phyloP scores from a whole-genome alignment of 1,284 basidiomycete species.

The Cerrena zonata region DNA sequence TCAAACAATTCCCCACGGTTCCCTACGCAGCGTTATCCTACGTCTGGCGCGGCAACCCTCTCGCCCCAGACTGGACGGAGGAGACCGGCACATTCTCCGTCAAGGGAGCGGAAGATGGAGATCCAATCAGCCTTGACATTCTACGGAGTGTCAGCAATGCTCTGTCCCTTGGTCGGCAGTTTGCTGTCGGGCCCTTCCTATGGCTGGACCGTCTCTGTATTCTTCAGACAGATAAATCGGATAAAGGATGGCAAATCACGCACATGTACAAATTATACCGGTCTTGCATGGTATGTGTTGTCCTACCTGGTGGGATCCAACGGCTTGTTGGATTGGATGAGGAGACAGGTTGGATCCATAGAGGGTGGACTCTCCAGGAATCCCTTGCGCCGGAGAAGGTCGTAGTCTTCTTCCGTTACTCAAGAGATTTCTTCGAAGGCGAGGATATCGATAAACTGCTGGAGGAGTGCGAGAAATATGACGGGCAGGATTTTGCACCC shows the following conservation, averaged over 20 bases:
- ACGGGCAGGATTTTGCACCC: too few species aligned
- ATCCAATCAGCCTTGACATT: constrained; percentile 17
- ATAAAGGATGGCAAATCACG: constrained; percentile 12
- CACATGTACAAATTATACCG: constrained; percentile 8
- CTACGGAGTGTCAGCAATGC: constrained; percentile 7
- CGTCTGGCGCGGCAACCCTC: constrained; percentile 7
- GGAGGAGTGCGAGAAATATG: too few species aligned
- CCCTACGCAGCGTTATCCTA: constrained; percentile 7
- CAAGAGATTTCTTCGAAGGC: too few species aligned
- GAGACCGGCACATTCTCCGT: constrained; percentile 10
- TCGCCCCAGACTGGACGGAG: background rate
- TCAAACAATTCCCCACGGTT: constrained; percentile 2
- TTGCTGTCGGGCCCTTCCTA: constrained; percentile 10
- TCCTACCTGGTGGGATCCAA: constrained; percentile 13
- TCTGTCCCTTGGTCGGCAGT: constrained; percentile 4
- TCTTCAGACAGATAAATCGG: constrained; percentile 3
- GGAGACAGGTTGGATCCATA: constrained; percentile 17
- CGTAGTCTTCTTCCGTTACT: constrained; percentile 1
- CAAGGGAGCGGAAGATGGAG: constrained; percentile 15
- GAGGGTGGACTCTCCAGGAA: constrained; percentile 17
- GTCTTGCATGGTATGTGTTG: constrained; percentile 6
- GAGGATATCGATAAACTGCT: too few species aligned
- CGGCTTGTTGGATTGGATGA: constrained; percentile 15
- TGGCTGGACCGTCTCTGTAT: constrained; percentile 16
- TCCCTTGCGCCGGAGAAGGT: constrained; percentile 6